Conservation (phyloP, 1,139 yeast species). For the Diutina scorzettiae region DNA sequence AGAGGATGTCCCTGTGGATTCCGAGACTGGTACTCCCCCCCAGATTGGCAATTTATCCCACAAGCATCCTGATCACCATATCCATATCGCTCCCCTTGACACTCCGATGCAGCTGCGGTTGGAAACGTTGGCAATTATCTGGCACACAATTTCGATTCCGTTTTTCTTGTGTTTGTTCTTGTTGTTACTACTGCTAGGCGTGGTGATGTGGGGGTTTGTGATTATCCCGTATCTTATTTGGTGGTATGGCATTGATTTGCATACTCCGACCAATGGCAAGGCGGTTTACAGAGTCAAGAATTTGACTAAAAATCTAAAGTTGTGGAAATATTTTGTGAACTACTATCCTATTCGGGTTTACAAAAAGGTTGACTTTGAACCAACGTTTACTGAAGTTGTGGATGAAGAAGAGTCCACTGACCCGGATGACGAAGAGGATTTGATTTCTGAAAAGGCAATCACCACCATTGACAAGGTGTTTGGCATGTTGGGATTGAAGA, state of each 20-base stretch:
- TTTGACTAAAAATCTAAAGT: constrained; percentile 40
- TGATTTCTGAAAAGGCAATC: constrained; percentile 26
- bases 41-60: neutral
- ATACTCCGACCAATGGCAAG: constrained; percentile 65
- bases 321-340: constrained; percentile 68
- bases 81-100: constrained; percentile 38
- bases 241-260: constrained; percentile 42
- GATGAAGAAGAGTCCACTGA: constrained; percentile 12
- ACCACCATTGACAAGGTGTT: constrained; percentile 27
- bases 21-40: neutral
- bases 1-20: neutral
- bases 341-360: constrained; percentile 77
- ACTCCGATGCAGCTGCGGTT: constrained; percentile 49
- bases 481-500: constrained; percentile 26
- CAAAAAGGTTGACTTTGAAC: constrained; percentile 60
- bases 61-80: neutral
- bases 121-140: constrained; percentile 60
- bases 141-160: constrained; percentile 72
- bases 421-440: constrained; percentile 33
- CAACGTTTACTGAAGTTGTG: constrained; percentile 45
- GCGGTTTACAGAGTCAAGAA: constrained; percentile 45
- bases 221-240: constrained; percentile 47
- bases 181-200: constrained; percentile 49
- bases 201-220: constrained; percentile 57
- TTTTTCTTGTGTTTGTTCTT: constrained; percentile 39